A percentile compares a stretch with the other conserved stretches of the same genome.
Conservation (phyloP, 805 yeast genomes). For the Saturnispora serradocipensis region DNA sequence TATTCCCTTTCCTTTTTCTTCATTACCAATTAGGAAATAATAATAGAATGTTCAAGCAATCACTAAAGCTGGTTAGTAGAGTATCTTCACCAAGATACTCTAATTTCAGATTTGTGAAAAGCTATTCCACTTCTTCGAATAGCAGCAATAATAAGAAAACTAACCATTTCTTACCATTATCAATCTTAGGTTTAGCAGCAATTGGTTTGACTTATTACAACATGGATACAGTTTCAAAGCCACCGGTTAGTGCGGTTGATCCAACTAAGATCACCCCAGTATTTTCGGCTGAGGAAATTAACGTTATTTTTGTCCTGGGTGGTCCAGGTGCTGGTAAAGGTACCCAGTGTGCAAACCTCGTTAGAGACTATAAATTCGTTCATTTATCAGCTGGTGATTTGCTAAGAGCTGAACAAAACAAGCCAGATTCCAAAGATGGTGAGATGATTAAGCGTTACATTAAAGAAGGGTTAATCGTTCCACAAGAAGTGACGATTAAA, state of each 20-base stretch:
- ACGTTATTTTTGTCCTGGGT: slow-evolving; percentile 85
- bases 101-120: not conserved
- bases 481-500: slow-evolving; percentile 84
- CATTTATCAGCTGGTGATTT: slow-evolving; percentile 97
- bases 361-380: slow-evolving; percentile 67
- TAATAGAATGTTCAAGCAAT: not conserved
- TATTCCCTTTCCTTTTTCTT: not conserved
- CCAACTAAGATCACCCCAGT: slow-evolving; percentile 19
- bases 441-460: slow-evolving; percentile 76
- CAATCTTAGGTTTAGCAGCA: slow-evolving; percentile 24
- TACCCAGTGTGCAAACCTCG: slow-evolving; percentile 86
- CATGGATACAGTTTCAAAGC: slow-evolving; percentile 21
- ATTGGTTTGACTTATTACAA: slow-evolving; percentile 28
- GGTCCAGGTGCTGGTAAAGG: slow-evolving; percentile 99
- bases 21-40: not conserved
- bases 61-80: not conserved
- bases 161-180: slow-evolving; percentile 20
- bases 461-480: slow-evolving; percentile 84
- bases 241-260: slow-evolving; percentile 28
- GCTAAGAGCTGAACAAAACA: slow-evolving; percentile 81
- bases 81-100: not conserved
- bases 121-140: slow-evolving; percentile 3
- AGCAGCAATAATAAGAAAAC: slow-evolving; percentile 2
- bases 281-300: slow-evolving; percentile 29
- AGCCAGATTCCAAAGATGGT: slow-evolving; percentile 78